A percentile compares a stretch with the other conserved stretches of the same genome.
Evolutionary conservation across 495 filamentous ascomycete genomes (phyloP).

Genomic region (Evernia prunastri): DNA sequence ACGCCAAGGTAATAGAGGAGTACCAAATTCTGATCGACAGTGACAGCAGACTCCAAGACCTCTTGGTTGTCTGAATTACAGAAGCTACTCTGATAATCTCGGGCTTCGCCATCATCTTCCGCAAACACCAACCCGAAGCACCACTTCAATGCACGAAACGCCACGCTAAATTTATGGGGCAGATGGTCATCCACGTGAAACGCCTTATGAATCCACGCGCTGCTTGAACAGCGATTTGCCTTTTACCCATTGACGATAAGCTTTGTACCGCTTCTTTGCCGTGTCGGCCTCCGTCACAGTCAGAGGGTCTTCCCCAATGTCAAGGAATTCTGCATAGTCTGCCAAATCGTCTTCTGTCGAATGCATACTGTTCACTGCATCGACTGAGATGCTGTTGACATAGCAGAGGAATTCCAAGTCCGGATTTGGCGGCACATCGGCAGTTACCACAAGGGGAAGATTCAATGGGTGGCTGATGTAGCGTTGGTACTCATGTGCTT

Average conservation of each 20-base stretch:
- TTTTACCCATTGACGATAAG: conserved; percentile 86
- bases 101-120: neutral
- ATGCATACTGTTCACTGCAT: conserved; percentile 30
- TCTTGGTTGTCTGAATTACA: conserved; percentile 32
- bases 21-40: conserved; percentile 15
- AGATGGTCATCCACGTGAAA: neutral
- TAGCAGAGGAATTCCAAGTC: conserved; percentile 71
- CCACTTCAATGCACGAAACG: neutral
- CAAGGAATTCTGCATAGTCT: conserved; percentile 68
- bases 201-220: conserved; percentile 53
- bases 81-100: too few species aligned
- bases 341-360: conserved; percentile 60
- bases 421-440: conserved; percentile 50
- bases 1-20: conserved; percentile 11
- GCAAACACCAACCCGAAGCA: neutral
- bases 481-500: conserved; percentile 79
- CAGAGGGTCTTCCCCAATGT: conserved; percentile 71
- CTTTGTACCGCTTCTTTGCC: conserved; percentile 88
- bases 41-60: conserved; percentile 30
- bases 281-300: conserved; percentile 81
- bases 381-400: conserved; percentile 43
- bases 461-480: conserved; percentile 88
- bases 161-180: conserved; percentile 1
- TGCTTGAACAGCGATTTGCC: conserved; percentile 94
- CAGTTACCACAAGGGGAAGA: conserved; percentile 78